phyloP scores from a whole-genome alignment of 1,139 yeast species.

The Taphrina confusa region DNA sequence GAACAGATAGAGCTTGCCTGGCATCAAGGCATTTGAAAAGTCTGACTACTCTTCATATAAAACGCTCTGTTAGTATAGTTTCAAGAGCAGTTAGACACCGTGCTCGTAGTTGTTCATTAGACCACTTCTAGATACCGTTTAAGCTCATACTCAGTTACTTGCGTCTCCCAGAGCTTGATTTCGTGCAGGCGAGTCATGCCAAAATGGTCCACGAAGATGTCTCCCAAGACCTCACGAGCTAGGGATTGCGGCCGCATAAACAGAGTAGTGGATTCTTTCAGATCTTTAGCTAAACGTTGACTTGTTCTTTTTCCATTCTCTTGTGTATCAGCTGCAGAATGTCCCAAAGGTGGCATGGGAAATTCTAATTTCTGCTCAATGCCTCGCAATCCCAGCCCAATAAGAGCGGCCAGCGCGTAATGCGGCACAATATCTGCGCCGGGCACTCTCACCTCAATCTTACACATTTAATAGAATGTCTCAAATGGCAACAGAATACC shows the following conservation, averaged over 20 bases:
- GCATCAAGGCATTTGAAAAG: too few species aligned
- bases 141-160: conserved; percentile 49
- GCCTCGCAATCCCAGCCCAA: conserved; percentile 47
- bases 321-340: not conserved
- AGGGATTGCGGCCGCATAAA: conserved; percentile 44
- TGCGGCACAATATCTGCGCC: conserved; percentile 49
- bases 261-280: conserved; percentile 44
- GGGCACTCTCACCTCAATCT: conserved; percentile 48
- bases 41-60: too few species aligned
- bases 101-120: conserved; percentile 22
- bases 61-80: too few species aligned
- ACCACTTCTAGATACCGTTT: conserved; percentile 47
- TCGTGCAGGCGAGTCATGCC: conserved; percentile 47
- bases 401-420: conserved; percentile 47
- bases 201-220: conserved; percentile 48
- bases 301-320: conserved; percentile 33
- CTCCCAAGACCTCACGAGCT: conserved; percentile 47
- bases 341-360: conserved; percentile 45
- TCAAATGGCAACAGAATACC: not conserved
- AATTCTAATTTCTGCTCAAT: conserved; percentile 44
- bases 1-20: too few species aligned
- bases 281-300: conserved; percentile 44
- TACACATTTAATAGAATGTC: too few species aligned
- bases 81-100: too few species aligned
- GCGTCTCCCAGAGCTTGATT: conserved; percentile 45